Evolutionary conservation across 2,329 filamentous ascomycete genomes (phyloP), one percentile per base, ranked within the genome.

Genomic region (Cercospora canescens): DNA sequence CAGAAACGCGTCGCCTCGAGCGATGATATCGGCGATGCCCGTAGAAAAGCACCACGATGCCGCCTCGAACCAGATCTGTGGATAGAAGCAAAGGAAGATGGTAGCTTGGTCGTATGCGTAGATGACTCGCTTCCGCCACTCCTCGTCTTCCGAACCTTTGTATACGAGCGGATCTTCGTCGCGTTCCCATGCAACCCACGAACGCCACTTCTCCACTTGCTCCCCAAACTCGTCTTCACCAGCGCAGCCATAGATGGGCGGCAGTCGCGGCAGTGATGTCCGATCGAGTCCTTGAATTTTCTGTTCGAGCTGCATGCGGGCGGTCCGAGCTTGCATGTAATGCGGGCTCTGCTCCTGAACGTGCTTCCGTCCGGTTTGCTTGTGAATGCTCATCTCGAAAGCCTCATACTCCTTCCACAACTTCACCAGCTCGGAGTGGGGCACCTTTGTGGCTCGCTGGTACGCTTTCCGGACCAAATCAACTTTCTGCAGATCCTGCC

Each of bases 401-500:
- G 92, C 89, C 77, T 98, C 94, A 76, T 99, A 99, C 75, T 99
- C 94, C 77, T 96, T 97, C 96, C 95, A 99, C 14, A 99, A 82
- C 60, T 86, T 87, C 74, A 94, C 92, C 57, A 96, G 88, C 34
- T 90, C 91, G 62, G 90, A 88, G 69, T 93, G 96, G 4, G 96
- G 96, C 41, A 97, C 88, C 70, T 88, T 89, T 65, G 97, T 92
- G 14, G 94, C 94, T 61, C 90, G 90, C 74, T 97, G 94, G 77
- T 97, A 99, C 0, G 92, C 91, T 77, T 96, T 96, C 66, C 95
- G 90, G 60, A 99, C 81, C 72, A 91, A 85, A 74, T 99, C 95
- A 91, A 97, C 96, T 84, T 99, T 99, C 77, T 98, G 95, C 80
- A 94, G 91, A 76, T 98, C 95, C 79, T 98, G 94, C 96, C 95